Base-by-base conservation (phyloP, 495 filamentous ascomycete species). In the Penicillium cataractarum region DNA sequence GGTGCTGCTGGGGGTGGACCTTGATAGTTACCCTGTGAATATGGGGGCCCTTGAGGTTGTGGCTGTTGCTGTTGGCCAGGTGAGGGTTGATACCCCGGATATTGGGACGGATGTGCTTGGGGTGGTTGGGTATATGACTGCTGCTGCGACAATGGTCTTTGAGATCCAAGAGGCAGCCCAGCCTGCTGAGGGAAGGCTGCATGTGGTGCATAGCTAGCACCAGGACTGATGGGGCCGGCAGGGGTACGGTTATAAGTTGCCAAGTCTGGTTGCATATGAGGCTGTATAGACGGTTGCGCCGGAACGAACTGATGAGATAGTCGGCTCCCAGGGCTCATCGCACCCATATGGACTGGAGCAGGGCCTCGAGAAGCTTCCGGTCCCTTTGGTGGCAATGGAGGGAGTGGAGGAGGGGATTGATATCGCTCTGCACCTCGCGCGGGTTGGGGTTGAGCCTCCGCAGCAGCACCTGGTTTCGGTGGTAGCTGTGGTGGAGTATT, bases 331-430 rank as follows among this genome's bases (percentile, higher is more conserved):
- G 67, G 60, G 27, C 33, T 65, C n/a, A 46, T 40, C 53, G 32
- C 65, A 62, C 10, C 32, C 39, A 26, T 63, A 61, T 52, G 63
- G 24, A 27, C 26, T 6, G 49, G 6, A 0, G 42, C 6, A 8
- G 68, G 58, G 31, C 33, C 17, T 50, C 58, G 67, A 55, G 69
- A 68, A 29, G 52, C 21, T n/a, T 65, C 60, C 55, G 75, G 59
- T 48, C 72, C 72, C 51, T 80, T 79, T 6, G 78, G 79, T 26
- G 79, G 79, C 8, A 80, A 65, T 8, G 77, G 78, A 51, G 78
- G 79, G 17, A 78, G 61, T 12, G 73, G 68, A 17, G 76, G 73
- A 10, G 77, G 72, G 24, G 74, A 70, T 55, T 63, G 63, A 61
- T 76, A 70, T 64, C 70, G 74, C 24, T 74, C 69, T 51, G 65